These are phyloP conservation scores for Podospora bellae-mahoneyi DNA, from an alignment of 495 filamentous ascomycete genomes.

Conservation along the genomic window DNA sequence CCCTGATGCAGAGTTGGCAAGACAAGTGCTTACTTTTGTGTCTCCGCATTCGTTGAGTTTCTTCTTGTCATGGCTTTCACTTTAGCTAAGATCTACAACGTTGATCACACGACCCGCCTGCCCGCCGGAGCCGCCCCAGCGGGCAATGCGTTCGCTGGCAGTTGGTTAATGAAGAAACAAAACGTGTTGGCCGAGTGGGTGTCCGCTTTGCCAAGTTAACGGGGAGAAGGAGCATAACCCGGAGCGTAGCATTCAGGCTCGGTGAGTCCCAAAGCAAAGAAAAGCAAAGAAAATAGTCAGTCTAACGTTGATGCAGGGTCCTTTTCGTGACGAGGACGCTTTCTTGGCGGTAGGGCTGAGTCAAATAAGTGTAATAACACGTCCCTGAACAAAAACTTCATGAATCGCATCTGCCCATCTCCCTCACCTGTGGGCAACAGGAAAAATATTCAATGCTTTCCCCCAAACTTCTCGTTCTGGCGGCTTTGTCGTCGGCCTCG, in stretches of 20 bases:
- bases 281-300: too few species aligned
- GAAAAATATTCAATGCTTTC: background rate
- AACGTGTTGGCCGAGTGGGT: background rate
- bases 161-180: background rate
- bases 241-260: background rate
- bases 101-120: too few species aligned
- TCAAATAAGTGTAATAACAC: too few species aligned
- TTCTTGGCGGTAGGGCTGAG: too few species aligned
- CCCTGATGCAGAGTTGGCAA: background rate
- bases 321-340: too few species aligned
- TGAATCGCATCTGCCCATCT: too few species aligned
- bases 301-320: too few species aligned
- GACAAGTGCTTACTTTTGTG: background rate
- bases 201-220: background rate
- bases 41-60: background rate
- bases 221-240: background rate
- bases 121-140: background rate
- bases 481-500: constrained; percentile 10
- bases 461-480: constrained; percentile 10
- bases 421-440: too few species aligned
- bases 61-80: too few species aligned
- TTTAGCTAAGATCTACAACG: too few species aligned
- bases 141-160: background rate
- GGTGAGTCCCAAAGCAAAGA: background rate
- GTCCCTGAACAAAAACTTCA: too few species aligned